Evolutionary conservation across 192 early-diverging fungal genomes (phyloP).

Genomic region (Podila minutissima): DNA sequence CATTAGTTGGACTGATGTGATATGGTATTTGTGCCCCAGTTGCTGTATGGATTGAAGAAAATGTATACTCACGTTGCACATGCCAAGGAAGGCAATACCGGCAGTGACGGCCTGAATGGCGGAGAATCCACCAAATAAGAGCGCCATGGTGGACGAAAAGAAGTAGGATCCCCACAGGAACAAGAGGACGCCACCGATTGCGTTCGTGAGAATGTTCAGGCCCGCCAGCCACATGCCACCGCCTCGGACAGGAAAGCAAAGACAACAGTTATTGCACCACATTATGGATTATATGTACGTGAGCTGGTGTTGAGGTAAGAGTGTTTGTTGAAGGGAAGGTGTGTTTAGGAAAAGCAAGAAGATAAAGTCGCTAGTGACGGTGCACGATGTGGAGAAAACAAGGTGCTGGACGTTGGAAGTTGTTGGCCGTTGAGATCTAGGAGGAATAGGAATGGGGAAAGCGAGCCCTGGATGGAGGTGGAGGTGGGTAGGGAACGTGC

Average conservation of each 20-base stretch:
- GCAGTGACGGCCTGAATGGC: slow-evolving; percentile 31
- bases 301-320: not conserved
- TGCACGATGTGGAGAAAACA: no score
- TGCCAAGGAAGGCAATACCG: slow-evolving; percentile 35
- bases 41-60: no score
- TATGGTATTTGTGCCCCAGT: no score
- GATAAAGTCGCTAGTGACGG: no score
- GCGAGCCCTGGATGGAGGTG: no score
- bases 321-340: not conserved
- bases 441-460: no score
- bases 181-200: slow-evolving; percentile 28
- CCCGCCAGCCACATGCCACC: slow-evolving; percentile 42
- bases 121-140: slow-evolving; percentile 45
- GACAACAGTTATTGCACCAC: slow-evolving; percentile 53
- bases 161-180: slow-evolving; percentile 49
- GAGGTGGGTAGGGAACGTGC: no score
- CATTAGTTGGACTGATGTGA: not conserved
- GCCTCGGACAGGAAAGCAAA: slow-evolving; percentile 49
- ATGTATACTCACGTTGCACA: slow-evolving; percentile 31
- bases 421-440: no score
- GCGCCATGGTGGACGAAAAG: slow-evolving; percentile 37
- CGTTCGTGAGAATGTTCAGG: slow-evolving; percentile 24
- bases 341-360: not conserved
- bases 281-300: slow-evolving; percentile 9
- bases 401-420: no score